These are phyloP conservation scores for Diaporthe humulicola DNA, from an alignment of 2,329 filamentous ascomycete species.

Conservation along the genomic window DNA sequence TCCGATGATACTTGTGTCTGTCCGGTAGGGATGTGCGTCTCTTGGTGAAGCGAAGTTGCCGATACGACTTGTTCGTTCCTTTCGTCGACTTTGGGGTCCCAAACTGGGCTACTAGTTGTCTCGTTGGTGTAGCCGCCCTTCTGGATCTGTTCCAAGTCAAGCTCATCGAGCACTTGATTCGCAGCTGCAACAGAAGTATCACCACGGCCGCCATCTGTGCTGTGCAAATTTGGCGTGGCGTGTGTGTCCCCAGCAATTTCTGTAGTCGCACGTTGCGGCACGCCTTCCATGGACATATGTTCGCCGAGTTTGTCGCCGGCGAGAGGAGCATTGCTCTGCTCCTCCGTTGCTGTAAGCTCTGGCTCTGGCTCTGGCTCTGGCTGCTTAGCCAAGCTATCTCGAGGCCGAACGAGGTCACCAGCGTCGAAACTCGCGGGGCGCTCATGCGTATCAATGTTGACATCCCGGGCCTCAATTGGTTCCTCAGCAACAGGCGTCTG, in stretches of 20 bases:
- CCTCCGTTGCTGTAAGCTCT: background rate
- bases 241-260: background rate
- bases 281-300: too few species aligned
- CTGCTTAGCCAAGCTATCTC: background rate
- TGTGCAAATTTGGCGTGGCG: background rate
- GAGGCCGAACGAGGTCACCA: background rate
- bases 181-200: slow-evolving; percentile 6
- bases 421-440: background rate
- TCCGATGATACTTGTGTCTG: background rate
- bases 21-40: background rate
- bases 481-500: slow-evolving; percentile 34
- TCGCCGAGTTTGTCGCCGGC: background rate
- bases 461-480: slow-evolving; percentile 7
- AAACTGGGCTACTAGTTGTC: slow-evolving; percentile 9
- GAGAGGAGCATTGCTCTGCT: background rate
- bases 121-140: slow-evolving; percentile 11
- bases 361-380: background rate
- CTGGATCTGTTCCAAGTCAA: slow-evolving; percentile 11
- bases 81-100: slow-evolving; percentile 14
- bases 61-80: slow-evolving; percentile 8
- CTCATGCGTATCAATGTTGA: background rate
- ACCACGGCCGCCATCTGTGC: background rate
- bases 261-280: background rate
- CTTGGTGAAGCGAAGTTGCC: background rate
- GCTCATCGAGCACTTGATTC: slow-evolving; percentile 30